Base-by-base conservation (phyloP, 1,284 basidiomycete genomes). In the Stereum hirsutum region DNA sequence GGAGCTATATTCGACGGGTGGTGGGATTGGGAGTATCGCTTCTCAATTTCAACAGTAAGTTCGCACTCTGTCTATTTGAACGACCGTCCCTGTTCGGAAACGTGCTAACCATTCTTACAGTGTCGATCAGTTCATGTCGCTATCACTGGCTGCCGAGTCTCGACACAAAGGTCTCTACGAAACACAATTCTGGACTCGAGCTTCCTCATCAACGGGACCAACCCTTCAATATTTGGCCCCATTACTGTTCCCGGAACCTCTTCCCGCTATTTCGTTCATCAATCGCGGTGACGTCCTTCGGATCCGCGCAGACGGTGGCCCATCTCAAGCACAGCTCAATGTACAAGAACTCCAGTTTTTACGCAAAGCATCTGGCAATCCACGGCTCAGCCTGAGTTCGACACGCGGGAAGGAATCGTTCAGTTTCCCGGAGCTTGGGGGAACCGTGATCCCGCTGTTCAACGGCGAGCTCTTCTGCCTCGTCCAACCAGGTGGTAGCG, bases 51-150 rank as follows among this genome's bases (percentile, higher is more conserved):
- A 75, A 47, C 66, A 78, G 82, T 81, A 55, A 33, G 75, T 59
- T 27, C 12, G 40, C n/a, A n/a, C 14, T 46, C 41, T 21, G 42
- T 47, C 8, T 44, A 12, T 17, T 33, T 8, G 23, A 17, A 30
- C 15, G 31, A 23, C 17, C 7, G 19, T 31, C 27, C 8, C 32
- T 32, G 19, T 26, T n/a, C n/a, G n/a, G n/a, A n/a, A 35, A n/a
- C 45, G 32, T 26, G 43, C 41, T 43, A 44, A 40, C n/a, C 21
- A 5, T 49, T 44, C 20, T 43, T 52, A 8, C n/a, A 88, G 85
- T n/a, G 64, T 86, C 46, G 78, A 86, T 12, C 81, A 86, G 48
- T 87, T 85, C 53, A 81, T 85, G 72, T 76, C 81, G 0, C 67
- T 88, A 10, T 90, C 87, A 2, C 60, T 87, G 32, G 78, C 81